These are phyloP conservation scores for Saccharomycopsis capsularis DNA, from an alignment of 805 yeast species.

Conservation along the genomic window DNA sequence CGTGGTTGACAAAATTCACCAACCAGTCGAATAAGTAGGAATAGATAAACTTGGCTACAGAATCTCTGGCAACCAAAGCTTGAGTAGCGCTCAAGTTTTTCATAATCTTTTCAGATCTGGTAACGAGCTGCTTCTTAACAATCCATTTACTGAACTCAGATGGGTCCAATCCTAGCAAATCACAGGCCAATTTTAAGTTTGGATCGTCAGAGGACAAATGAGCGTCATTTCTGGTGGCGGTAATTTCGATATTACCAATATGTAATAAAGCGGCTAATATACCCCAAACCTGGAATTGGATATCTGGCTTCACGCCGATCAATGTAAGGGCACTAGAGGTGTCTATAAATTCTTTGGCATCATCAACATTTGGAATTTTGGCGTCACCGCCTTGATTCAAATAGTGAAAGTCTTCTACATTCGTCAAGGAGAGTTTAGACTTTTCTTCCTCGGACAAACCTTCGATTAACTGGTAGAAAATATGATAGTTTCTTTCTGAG, in stretches of 20 bases:
- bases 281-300: slow-evolving; percentile 64
- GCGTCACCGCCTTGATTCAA: slow-evolving; percentile 83
- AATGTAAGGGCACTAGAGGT: slow-evolving; percentile 71
- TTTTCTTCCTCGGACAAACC: slow-evolving; percentile 56
- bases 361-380: slow-evolving; percentile 71
- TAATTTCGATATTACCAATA: slow-evolving; percentile 84
- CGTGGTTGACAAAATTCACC: slow-evolving; percentile 73
- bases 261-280: slow-evolving; percentile 84
- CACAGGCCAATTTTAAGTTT: slow-evolving; percentile 72
- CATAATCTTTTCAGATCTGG: slow-evolving; percentile 87
- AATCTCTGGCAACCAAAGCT: slow-evolving; percentile 88
- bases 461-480: slow-evolving; percentile 77
- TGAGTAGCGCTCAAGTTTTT: slow-evolving; percentile 77
- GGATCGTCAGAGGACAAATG: slow-evolving; percentile 81
- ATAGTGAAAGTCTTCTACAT: slow-evolving; percentile 66
- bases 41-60: slow-evolving; percentile 93
- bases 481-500: slow-evolving; percentile 89
- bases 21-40: slow-evolving; percentile 94
- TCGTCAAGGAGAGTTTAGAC: slow-evolving; percentile 49
- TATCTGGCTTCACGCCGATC: slow-evolving; percentile 60
- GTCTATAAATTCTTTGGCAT: slow-evolving; percentile 64
- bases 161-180: slow-evolving; percentile 75
- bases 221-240: slow-evolving; percentile 80
- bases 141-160: slow-evolving; percentile 78
- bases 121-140: slow-evolving; percentile 82